Conservation (phyloP, 192 early-diverging fungal species). For the Spizellomyces punctatus region DNA sequence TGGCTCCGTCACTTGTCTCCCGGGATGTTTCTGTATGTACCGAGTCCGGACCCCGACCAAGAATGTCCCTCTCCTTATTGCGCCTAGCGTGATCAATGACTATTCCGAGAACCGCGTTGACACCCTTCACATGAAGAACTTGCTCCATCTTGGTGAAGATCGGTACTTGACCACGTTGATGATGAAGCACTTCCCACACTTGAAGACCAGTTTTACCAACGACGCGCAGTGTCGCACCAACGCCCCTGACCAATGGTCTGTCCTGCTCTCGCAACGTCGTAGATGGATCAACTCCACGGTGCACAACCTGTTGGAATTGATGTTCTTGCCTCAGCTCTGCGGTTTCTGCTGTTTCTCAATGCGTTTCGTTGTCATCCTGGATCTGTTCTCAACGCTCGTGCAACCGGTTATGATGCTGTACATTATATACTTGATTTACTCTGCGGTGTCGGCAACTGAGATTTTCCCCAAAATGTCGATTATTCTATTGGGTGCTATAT, state of each 20-base stretch:
- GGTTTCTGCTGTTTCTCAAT: slow-evolving; percentile 99
- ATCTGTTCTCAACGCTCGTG: slow-evolving; percentile 89
- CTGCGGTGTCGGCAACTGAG: slow-evolving; percentile 31
- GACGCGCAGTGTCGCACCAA: slow-evolving; percentile 93
- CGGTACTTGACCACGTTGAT: slow-evolving; percentile 81
- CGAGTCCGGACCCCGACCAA: slow-evolving; percentile 88
- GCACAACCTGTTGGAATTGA: slow-evolving; percentile 95
- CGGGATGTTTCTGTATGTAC: slow-evolving; percentile 99
- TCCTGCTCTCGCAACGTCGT: slow-evolving; percentile 96
- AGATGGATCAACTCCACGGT: slow-evolving; percentile 99
- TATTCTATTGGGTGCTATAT: slow-evolving; percentile 85
- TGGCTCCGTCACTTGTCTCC: slow-evolving; percentile 98
- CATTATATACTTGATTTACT: slow-evolving; percentile 74
- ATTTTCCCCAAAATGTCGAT: slow-evolving; percentile 84
- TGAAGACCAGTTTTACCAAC: slow-evolving; percentile 90
- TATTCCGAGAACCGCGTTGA: slow-evolving; percentile 94
- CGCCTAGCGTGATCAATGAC: slow-evolving; percentile 86
- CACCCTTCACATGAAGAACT: slow-evolving; percentile 98
- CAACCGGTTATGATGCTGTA: slow-evolving; percentile 92
- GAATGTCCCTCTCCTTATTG: slow-evolving; percentile 87
- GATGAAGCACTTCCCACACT: slow-evolving; percentile 97
- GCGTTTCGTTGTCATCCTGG: slow-evolving; percentile 98
- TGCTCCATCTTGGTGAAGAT: slow-evolving; percentile 98
- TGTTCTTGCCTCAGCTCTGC: slow-evolving; percentile 91
- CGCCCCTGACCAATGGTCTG: slow-evolving; percentile 90